These are phyloP conservation scores for Fusarium scirpi DNA, from an alignment of 2,329 filamentous ascomycete genomes.

Conservation along the genomic window DNA sequence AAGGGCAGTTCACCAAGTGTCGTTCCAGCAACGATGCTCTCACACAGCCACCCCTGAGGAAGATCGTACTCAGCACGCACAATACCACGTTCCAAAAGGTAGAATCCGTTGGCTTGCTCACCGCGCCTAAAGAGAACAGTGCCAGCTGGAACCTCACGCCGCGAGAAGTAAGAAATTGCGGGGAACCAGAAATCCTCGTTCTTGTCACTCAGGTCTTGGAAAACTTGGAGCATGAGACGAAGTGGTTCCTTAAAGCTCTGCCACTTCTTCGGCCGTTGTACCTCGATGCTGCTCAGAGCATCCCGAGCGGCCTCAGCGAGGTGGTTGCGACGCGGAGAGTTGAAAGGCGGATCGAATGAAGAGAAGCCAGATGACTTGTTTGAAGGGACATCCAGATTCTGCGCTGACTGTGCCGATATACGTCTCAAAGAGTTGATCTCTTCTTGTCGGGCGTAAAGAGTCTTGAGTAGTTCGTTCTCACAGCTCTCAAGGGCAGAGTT, in stretches of 20 bases:
- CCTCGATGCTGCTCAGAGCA: conserved; percentile 76
- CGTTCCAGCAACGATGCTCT: conserved; percentile 92
- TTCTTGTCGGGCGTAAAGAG: conserved; percentile 78
- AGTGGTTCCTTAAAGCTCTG: conserved; percentile 90
- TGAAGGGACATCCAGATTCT: conserved; percentile 63
- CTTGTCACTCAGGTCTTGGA: conserved; percentile 84
- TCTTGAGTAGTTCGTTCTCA: conserved; percentile 91
- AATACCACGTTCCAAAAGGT: conserved; percentile 89
- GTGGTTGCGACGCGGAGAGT: conserved; percentile 83
- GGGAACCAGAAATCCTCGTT: conserved; percentile 98
- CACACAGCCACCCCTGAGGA: conserved; percentile 88
- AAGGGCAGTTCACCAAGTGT: conserved; percentile 97
- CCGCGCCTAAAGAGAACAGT: conserved; percentile 82
- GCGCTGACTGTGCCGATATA: conserved; percentile 55
- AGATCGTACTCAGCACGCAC: conserved; percentile 90
- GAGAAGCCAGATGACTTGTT: conserved; percentile 50
- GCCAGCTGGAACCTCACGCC: conserved; percentile 74
- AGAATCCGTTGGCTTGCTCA: conserved; percentile 84
- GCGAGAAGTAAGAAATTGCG: conserved; percentile 79
- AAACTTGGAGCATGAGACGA: conserved; percentile 93
- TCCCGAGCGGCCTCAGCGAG: conserved; percentile 82
- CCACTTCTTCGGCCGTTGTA: conserved; percentile 75
- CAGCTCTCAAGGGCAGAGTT: conserved; percentile 95
- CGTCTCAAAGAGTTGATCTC: conserved; percentile 62
- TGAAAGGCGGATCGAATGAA: conserved; percentile 63